A percentile compares a stretch with the other conserved stretches of the same genome.
These are phyloP conservation scores for Astrocystis sublimbata DNA, from an alignment of 495 filamentous ascomycete species.

Conservation along the genomic window DNA sequence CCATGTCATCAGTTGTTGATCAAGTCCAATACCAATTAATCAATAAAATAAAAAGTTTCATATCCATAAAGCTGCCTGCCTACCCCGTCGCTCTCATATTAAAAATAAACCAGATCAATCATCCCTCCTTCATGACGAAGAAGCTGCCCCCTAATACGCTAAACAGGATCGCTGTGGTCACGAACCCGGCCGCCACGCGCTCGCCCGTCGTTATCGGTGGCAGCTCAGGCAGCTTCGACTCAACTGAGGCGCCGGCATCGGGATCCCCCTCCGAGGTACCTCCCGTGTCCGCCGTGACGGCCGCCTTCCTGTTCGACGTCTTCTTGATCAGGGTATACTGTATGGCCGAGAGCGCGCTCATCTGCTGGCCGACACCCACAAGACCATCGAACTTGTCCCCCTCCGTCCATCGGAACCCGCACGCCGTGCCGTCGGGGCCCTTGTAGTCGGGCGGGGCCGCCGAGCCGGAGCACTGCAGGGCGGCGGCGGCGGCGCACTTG, in stretches of 20 bases:
- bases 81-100: neutral
- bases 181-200: slow-evolving; percentile 63
- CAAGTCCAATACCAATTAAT: neutral
- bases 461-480: slow-evolving; percentile 62
- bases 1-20: neutral
- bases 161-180: slow-evolving; percentile 60
- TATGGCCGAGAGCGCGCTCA: slow-evolving; percentile 69
- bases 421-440: no score
- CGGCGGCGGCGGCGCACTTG: slow-evolving; percentile 60
- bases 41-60: neutral
- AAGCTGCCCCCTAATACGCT: slow-evolving; percentile 51
- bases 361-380: slow-evolving; percentile 68
- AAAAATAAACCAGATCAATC: neutral
- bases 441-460: no score
- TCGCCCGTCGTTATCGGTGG: slow-evolving; percentile 56
- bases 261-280: slow-evolving; percentile 68
- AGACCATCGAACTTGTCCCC: slow-evolving; percentile 38
- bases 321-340: slow-evolving; percentile 60
- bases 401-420: slow-evolving; percentile 53
- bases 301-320: slow-evolving; percentile 35
- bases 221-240: slow-evolving; percentile 25
- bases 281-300: slow-evolving; percentile 58
- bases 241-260: slow-evolving; percentile 49
- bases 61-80: neutral
- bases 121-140: slow-evolving; percentile 42